phyloP scores from a whole-genome alignment of 768 basidiomycete species.

The Galerina marginata region DNA sequence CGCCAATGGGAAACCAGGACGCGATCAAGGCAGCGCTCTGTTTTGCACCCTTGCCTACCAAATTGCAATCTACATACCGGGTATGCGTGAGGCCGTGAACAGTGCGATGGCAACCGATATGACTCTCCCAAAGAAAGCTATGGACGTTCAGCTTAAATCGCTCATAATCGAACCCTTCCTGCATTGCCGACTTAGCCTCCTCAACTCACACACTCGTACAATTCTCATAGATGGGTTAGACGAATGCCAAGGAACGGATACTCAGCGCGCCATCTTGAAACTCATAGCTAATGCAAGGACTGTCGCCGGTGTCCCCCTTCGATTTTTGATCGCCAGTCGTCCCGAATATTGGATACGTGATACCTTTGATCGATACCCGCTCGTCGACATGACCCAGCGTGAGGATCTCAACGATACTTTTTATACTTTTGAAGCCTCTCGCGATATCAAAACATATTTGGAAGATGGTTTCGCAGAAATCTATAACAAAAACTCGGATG shows the following conservation, averaged over 20 bases:
- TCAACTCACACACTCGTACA: not conserved
- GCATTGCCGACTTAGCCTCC: not conserved
- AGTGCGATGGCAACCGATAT: constrained; percentile 13
- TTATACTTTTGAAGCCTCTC: constrained; percentile 7
- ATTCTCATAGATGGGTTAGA: constrained; percentile 35
- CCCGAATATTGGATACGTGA: constrained; percentile 17
- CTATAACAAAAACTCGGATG: not conserved
- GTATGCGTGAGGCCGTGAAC: constrained; percentile 3
- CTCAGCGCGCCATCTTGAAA: constrained; percentile 20
- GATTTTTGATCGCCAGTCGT: constrained; percentile 20
- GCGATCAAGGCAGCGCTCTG: constrained; percentile 6
- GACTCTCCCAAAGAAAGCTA: constrained; percentile 13
- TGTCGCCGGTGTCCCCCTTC: constrained; percentile 1
- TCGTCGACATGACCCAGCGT: not conserved
- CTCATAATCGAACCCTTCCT: constrained; percentile 18
- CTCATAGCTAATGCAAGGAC: constrained; percentile 4
- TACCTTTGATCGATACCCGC: constrained; percentile 2
- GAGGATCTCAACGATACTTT: constrained; percentile 6
- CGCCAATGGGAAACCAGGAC: constrained; percentile 10
- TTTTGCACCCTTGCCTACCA: constrained; percentile 28
- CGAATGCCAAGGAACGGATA: constrained; percentile 20
- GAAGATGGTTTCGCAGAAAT: constrained; percentile 15
- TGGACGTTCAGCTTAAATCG: constrained; percentile 9
- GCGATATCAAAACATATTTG: constrained; percentile 16
- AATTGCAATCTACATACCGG: constrained; percentile 18